Evolutionary conservation across 306 rosid genomes (phyloP), one percentile per base, ranked within the genome.

Genomic region (Prunus davidiana): DNA sequence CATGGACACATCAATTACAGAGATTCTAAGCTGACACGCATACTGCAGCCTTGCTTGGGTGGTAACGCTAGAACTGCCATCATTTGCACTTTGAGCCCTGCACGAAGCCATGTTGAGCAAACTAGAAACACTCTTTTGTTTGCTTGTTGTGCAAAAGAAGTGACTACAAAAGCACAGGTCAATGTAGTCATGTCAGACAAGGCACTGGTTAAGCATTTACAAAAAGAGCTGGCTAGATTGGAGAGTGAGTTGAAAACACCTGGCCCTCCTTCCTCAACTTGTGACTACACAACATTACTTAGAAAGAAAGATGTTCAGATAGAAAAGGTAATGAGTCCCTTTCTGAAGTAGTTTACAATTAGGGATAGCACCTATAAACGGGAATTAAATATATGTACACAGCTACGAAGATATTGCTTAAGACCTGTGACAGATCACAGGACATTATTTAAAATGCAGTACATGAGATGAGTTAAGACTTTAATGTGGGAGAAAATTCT

Each of bases 31-130:
- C 83, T 96, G 81, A 96, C 99, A 10, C 97, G 99, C 69, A 89
- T 96, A 61, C 92, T 96, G 73, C 99, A 96, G 93, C 97, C 99
- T 60, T 91, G 89, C 83, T 81, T 96, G 78, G 98, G 98, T 79
- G 99, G 99, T 72, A 96, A 96, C 84, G 99, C 99, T 78, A 88
- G 99, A 91, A 96, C 99, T 79, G 99, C 99, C 77, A 85, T 96
- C 83, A 82, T 96, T 79, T 96, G 99, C 89, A 96, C 98, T 79
- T 77, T 96, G 86, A 96, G 99, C 89, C 97, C 99, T 5, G 93
- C 99, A 58, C 84, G 99, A 80, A 87, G 88, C 82, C 99, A 96
- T 73, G 98, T 96, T 63, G 99, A 96, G 78, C 99, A 96, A 80
- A 96, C 99, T 41, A 88, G 99, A 82, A 96, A 96, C 86, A 92